Base-by-base conservation (phyloP, 78 protist genomes). In the Protostelium mycophagum region DNA sequence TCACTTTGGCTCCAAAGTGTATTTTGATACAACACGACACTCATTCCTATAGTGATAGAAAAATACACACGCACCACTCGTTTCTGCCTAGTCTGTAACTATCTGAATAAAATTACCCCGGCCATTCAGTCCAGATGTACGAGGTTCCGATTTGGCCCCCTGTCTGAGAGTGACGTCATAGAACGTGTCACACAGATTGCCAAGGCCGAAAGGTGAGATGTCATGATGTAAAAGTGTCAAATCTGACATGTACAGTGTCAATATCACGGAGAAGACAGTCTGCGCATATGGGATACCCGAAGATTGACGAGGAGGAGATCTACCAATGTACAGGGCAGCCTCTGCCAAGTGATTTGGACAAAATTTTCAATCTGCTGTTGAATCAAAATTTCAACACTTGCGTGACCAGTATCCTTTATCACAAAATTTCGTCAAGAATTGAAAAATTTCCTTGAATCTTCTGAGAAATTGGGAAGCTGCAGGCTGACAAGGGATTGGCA, bases 111-210 rank as follows among this genome's bases (percentile, higher is more conserved):
- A 88, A 96, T 98, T 85, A 95, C 95, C 5, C 99, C 99, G 5
- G 99, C 99, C 25, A 86, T 98, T 16, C 99, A 98, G 90, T 97
- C 99, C 1, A 97, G 99, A 28, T 98, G 99, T 95, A 98, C 99
- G 0, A 37, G 97, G 63, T 97, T 98, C 86, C 94, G 99, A 29
- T 98, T 98, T 85, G 90, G 93, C 25, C 99, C 99, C 38, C 91
- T 98, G n/a, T 37, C 36, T 28, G 83, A 87, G 0, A 87, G 25
- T 28, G 89, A 91, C 85, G 91, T 96, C 10, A 29, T 28, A 34
- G 37, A 28, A 0, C 92, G 99, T 36, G 73, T 97, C 83, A 28
- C 39, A 63, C 88, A 89, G 16, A 96, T 98, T 84, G 87, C 94
- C 0, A 88, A 36, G 36, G 37, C 37, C 1, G 99, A 98, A 87